Evolutionary conservation across 129 eudicot genomes (phyloP).

Genomic region (Helianthus tuberosus): DNA sequence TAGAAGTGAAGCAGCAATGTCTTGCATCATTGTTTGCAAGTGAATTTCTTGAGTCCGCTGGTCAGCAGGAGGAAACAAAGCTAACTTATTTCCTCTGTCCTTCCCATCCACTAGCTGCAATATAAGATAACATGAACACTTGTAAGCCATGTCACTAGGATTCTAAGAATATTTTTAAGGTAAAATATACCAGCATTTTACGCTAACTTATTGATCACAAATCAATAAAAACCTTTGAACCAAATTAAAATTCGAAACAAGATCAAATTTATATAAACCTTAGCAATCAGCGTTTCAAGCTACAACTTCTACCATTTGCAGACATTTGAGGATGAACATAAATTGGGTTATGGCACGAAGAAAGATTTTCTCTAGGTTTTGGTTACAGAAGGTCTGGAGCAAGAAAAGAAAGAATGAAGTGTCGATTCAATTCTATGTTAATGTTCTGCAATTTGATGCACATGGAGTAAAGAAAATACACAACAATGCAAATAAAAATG

Average conservation of each 20-base stretch:
- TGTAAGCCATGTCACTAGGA: constrained; percentile 20
- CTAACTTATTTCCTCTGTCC: constrained; percentile 62
- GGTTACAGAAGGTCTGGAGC: background rate
- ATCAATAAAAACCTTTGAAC: constrained; percentile 8
- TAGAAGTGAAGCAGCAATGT: constrained; percentile 92
- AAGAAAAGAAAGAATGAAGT: background rate
- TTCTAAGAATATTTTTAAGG: background rate
- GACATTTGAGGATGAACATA: background rate
- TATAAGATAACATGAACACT: constrained; percentile 27
- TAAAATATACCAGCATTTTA: background rate
- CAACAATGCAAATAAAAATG: constrained; percentile 6
- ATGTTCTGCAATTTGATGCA: constrained; percentile 3
- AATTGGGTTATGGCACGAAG: background rate
- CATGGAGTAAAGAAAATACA: background rate
- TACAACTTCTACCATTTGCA: constrained; percentile 4
- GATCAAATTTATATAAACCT: constrained; percentile 10
- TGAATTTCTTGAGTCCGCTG: constrained; percentile 87
- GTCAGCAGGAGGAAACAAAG: constrained; percentile 95
- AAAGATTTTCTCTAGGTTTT: constrained; percentile 13
- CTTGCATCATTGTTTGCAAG: constrained; percentile 97
- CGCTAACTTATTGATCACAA: constrained; percentile 10
- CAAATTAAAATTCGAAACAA: constrained; percentile 11
- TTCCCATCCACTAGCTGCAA: constrained; percentile 79
- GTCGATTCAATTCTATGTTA: background rate
- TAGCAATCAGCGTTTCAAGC: constrained; percentile 6